Evolutionary conservation across 2,329 filamentous ascomycete species (phyloP).

Genomic region (Ceratocystis smalleyi): DNA sequence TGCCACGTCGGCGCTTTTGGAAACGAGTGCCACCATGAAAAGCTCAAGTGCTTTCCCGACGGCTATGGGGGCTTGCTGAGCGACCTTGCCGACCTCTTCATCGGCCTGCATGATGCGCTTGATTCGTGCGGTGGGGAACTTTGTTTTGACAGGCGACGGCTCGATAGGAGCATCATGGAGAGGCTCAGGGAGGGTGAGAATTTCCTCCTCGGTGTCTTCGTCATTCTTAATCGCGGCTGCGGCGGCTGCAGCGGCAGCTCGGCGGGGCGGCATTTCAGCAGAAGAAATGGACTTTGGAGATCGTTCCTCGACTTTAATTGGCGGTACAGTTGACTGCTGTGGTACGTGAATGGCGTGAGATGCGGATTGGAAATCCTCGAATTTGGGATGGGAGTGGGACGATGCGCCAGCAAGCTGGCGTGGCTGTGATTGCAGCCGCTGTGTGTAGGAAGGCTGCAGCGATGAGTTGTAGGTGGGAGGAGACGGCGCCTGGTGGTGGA

Average conservation of each 20-base stretch:
- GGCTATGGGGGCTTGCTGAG: slow-evolving; percentile 90
- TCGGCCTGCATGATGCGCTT: slow-evolving; percentile 99
- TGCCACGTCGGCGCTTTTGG: slow-evolving; percentile 73
- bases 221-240: slow-evolving; percentile 17
- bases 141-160: slow-evolving; percentile 69
- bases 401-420: slow-evolving; percentile 14
- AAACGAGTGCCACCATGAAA: slow-evolving; percentile 92
- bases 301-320: slow-evolving; percentile 11
- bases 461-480: slow-evolving; percentile 17
- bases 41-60: slow-evolving; percentile 91
- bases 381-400: slow-evolving; percentile 7
- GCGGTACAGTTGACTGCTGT: not conserved
- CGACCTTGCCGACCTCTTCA: slow-evolving; percentile 95
- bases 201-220: slow-evolving; percentile 28
- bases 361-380: not conserved
- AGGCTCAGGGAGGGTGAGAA: slow-evolving; percentile 20
- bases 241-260: slow-evolving; percentile 21
- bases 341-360: not conserved
- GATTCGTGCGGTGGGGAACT: slow-evolving; percentile 92
- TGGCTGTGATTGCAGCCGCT: slow-evolving; percentile 17
- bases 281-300: slow-evolving; percentile 13
- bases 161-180: slow-evolving; percentile 28
- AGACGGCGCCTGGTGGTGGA: not conserved
- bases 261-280: slow-evolving; percentile 25
- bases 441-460: slow-evolving; percentile 18